Conservation (phyloP, 1,139 yeast species). For the Yamadazyma kanchanaburiensis region DNA sequence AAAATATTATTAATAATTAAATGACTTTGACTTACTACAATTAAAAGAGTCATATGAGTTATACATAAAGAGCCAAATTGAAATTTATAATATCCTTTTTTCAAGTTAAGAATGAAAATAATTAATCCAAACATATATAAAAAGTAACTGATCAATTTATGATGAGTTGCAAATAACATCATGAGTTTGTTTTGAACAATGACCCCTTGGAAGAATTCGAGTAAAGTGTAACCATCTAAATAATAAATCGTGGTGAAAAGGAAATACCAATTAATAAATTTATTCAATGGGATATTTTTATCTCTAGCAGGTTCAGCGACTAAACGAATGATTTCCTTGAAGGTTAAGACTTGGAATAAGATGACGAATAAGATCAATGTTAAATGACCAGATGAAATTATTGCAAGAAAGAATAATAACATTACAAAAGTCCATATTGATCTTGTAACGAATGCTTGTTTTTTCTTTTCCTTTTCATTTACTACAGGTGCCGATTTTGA, state of each 20-base stretch:
- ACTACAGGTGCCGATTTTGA: slow-evolving; percentile 2
- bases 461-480: slow-evolving; percentile 58
- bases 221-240: slow-evolving; percentile 81
- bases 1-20: slow-evolving; percentile 86
- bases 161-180: slow-evolving; percentile 56
- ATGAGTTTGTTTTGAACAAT: slow-evolving; percentile 43
- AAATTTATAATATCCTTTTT: slow-evolving; percentile 84
- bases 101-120: slow-evolving; percentile 83
- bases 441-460: slow-evolving; percentile 80
- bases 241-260: slow-evolving; percentile 79
- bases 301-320: slow-evolving; percentile 82
- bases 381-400: slow-evolving; percentile 84
- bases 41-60: slow-evolving; percentile 88
- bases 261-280: slow-evolving; percentile 87
- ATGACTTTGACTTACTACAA: slow-evolving; percentile 93
- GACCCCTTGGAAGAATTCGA: slow-evolving; percentile 52
- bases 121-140: slow-evolving; percentile 86
- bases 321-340: slow-evolving; percentile 87
- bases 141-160: slow-evolving; percentile 79
- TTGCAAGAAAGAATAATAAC: slow-evolving; percentile 70
- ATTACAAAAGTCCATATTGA: slow-evolving; percentile 94
- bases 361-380: slow-evolving; percentile 73
- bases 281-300: slow-evolving; percentile 77
- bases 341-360: slow-evolving; percentile 74
- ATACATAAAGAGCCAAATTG: slow-evolving; percentile 93